Evolutionary conservation across 768 basidiomycete genomes (phyloP).

Genomic region (Porpolomopsis calyptriformis): DNA sequence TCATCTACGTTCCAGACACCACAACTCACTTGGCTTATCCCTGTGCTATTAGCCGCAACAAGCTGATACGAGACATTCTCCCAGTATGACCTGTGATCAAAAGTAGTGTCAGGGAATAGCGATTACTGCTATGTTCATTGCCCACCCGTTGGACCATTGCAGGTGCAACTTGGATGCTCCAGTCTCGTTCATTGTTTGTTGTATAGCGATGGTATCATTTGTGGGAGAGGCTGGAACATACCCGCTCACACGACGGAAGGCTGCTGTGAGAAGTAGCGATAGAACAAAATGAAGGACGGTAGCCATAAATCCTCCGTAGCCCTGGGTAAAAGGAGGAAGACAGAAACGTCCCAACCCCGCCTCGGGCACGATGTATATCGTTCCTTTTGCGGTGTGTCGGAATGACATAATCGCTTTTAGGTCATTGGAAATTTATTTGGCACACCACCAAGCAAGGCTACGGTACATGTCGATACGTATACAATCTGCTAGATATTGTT

Average conservation of each 20-base stretch:
- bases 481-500: not conserved
- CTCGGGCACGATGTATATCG: not conserved
- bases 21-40: slow-evolving; percentile 43
- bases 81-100: slow-evolving; percentile 35
- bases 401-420: not conserved
- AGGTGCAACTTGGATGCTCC: slow-evolving; percentile 49
- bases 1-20: not conserved
- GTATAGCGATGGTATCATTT: slow-evolving; percentile 46
- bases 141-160: slow-evolving; percentile 36
- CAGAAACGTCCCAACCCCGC: not conserved
- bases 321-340: not conserved
- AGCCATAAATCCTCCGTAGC: not conserved
- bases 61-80: slow-evolving; percentile 54
- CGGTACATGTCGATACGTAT: not conserved
- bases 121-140: not conserved
- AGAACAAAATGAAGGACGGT: not conserved
- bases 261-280: not conserved
- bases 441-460: not conserved
- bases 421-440: not conserved
- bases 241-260: slow-evolving; percentile 10
- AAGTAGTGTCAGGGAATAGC: no score
- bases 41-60: slow-evolving; percentile 36
- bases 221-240: slow-evolving; percentile 70
- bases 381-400: not conserved
- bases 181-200: slow-evolving; percentile 38